phyloP scores from a whole-genome alignment of 352 stramenopile species.

The Phytopythium aichiense region DNA sequence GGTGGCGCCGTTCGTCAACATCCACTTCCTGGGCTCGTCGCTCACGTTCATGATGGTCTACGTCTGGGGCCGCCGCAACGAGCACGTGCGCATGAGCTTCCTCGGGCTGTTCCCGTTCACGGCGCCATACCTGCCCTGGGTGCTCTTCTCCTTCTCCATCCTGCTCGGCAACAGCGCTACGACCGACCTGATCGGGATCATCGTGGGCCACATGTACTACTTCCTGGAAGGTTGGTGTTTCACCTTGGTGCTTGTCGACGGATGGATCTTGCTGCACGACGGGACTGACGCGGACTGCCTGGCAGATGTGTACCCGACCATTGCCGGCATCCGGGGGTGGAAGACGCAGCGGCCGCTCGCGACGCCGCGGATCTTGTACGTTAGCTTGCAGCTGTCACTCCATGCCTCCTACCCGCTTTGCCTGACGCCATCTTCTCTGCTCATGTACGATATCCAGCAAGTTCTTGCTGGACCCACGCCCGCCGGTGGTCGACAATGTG shows the following conservation, averaged over 20 bases:
- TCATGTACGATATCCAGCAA: constrained; percentile 22
- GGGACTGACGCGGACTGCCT: neutral
- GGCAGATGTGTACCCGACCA: constrained; percentile 95
- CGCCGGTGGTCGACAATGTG: constrained; percentile 37
- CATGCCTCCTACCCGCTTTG: neutral
- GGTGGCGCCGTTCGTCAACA: constrained; percentile 95
- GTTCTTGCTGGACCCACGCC: constrained; percentile 59
- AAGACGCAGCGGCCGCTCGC: constrained; percentile 88
- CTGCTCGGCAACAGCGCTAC: constrained; percentile 93
- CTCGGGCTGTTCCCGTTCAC: constrained; percentile 98
- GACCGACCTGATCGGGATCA: constrained; percentile 99
- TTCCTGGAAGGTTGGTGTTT: constrained; percentile 91
- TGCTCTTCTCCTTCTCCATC: constrained; percentile 96
- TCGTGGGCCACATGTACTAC: constrained; percentile 99
- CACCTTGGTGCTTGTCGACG: neutral
- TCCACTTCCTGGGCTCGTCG: constrained; percentile 97
- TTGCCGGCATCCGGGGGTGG: constrained; percentile 95
- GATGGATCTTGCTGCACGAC: neutral
- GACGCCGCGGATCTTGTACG: constrained; percentile 90
- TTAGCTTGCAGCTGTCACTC: neutral
- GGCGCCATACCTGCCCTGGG: constrained; percentile 97
- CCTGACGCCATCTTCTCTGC: neutral
- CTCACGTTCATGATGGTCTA: constrained; percentile 99
- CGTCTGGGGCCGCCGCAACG: constrained; percentile 95
- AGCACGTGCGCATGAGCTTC: constrained; percentile 97